A percentile compares a stretch with the other conserved stretches of the same genome.
Evolutionary conservation across 169 alveolate genomes (phyloP).

Genomic region (Plasmodium berghei): DNA sequence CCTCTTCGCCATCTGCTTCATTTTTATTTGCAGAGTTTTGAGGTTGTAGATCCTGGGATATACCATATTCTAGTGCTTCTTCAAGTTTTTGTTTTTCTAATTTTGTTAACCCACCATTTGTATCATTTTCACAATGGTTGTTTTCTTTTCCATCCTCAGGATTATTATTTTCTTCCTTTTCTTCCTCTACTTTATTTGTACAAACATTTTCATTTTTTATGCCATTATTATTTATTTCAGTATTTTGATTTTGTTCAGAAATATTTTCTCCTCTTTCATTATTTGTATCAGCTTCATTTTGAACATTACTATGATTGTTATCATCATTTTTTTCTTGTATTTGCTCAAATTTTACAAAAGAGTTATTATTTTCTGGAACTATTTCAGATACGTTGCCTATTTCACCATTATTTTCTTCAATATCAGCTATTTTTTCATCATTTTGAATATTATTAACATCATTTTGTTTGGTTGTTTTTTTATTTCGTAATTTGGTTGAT

Average conservation of each 20-base stretch:
- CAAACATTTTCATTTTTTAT: background rate
- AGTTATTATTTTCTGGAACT: background rate
- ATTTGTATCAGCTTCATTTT: background rate
- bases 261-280: background rate
- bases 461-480: background rate
- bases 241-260: background rate
- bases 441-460: background rate
- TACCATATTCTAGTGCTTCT: constrained; percentile 66
- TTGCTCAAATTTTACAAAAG: background rate
- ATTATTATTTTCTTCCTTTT: background rate
- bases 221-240: background rate
- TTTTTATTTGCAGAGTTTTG: constrained; percentile 7
- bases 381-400: background rate
- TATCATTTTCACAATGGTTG: constrained; percentile 14
- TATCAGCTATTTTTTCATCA: background rate
- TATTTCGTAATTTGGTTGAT: constrained; percentile 1
- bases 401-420: background rate
- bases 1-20: constrained; percentile 12
- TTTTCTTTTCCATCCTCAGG: constrained; percentile 1
- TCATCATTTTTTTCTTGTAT: background rate
- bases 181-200: background rate
- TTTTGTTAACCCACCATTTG: constrained; percentile 3
- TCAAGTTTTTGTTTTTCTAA: constrained; percentile 34
- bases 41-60: constrained; percentile 14
- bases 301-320: background rate